Conservation (phyloP, 306 rosid species). For the Crotalaria pallida region DNA sequence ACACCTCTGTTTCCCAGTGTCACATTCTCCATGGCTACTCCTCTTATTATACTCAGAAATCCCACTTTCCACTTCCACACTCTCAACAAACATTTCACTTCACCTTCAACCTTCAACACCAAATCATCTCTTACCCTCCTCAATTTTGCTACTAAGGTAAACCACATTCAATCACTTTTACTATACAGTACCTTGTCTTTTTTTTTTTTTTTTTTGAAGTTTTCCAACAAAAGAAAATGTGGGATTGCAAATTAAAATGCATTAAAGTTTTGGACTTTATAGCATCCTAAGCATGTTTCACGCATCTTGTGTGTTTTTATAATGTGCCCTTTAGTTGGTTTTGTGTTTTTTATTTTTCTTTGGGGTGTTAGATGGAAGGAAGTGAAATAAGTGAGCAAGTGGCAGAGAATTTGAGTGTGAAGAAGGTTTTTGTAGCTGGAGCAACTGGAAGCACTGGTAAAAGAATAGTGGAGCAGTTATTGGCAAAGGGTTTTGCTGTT, state of each 20-base stretch:
- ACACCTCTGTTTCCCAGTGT: not conserved
- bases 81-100: constrained; percentile 9
- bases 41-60: constrained; percentile 25
- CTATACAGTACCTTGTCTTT: not conserved
- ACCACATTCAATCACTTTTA: not conserved
- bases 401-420: constrained; percentile 25
- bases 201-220: not conserved
- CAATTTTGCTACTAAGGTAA: constrained; percentile 50
- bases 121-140: constrained; percentile 33
- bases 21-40: constrained; percentile 51
- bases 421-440: constrained; percentile 86
- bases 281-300: not conserved
- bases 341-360: not conserved
- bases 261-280: not conserved
- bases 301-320: not conserved
- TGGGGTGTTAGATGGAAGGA: constrained; percentile 65
- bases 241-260: not conserved
- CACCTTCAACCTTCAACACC: constrained; percentile 18
- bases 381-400: constrained; percentile 50
- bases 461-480: constrained; percentile 78
- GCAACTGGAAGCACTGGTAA: constrained; percentile 92
- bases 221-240: not conserved
- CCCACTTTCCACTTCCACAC: constrained; percentile 22
- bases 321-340: not conserved
- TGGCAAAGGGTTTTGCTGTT: constrained; percentile 77